Evolutionary conservation across 352 stramenopile species (phyloP).

Genomic region (Globisporangium spiculum): DNA sequence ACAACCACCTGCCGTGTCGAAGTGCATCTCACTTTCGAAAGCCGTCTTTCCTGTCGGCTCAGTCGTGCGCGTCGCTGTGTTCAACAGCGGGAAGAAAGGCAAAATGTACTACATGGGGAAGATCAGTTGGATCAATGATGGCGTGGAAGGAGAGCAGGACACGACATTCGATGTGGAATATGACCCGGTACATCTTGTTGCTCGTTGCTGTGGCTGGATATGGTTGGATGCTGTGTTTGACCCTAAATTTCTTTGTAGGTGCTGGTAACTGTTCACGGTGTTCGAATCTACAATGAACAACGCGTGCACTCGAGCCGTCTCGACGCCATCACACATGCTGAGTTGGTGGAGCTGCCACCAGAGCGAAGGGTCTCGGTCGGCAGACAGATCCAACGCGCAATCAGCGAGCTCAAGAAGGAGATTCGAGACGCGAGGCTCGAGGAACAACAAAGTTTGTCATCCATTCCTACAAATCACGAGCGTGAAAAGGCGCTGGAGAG

Average conservation of each 20-base stretch:
- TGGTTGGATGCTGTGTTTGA: neutral
- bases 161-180: conserved; percentile 54
- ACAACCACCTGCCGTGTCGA: neutral
- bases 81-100: conserved; percentile 14
- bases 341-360: conserved; percentile 10
- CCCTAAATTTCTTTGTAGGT: neutral
- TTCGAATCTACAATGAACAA: conserved; percentile 29
- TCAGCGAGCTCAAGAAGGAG: conserved; percentile 27
- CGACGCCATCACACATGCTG: conserved; percentile 11
- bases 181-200: conserved; percentile 21
- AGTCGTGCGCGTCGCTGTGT: conserved; percentile 30
- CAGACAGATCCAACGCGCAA: conserved; percentile 29
- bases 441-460: neutral
- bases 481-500: conserved; percentile 11
- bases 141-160: conserved; percentile 10
- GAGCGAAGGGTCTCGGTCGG: conserved; percentile 21
- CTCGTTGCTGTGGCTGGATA: neutral
- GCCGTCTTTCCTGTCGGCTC: conserved; percentile 43
- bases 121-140: conserved; percentile 31
- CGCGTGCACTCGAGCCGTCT: conserved; percentile 21
- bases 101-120: conserved; percentile 24
- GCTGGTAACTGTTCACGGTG: conserved; percentile 23
- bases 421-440: conserved; percentile 15
- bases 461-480: neutral
- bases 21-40: conserved; percentile 29